Evolutionary conservation across 192 early-diverging fungal species (phyloP), one percentile per base, ranked within the genome.

Genomic region (Mycoemilia scoparia): DNA sequence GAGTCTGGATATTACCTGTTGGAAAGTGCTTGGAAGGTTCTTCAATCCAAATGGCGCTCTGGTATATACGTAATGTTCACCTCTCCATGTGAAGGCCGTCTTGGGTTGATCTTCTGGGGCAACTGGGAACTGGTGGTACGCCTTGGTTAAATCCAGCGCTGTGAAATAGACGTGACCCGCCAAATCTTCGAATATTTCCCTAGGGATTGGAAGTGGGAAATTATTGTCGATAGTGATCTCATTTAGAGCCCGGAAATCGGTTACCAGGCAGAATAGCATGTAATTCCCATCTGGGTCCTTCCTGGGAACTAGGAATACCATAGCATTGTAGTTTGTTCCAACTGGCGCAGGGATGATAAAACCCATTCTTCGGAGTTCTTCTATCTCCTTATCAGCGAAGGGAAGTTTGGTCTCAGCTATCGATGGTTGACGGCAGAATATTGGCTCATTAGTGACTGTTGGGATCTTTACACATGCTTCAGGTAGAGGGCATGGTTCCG

Each of bases 241-340:
- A 12, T 36, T 36, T 1, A 36, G 34, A 21, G 22, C 22, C 7
- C 16, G 34, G 10, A 24, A 36, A 12, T 36, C 34, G 12, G 25
- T 24, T 20, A 36, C 34, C 14, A 24, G 34, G 14, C 34, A 13
- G 19, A 24, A 13, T 10, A 24, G 4, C 5, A 21, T 19, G 13
- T 7, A 24, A 2, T 9, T 13, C 11, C 34, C 20, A 13, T 20
- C 17, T 24, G 34, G 22, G 20, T 36, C 34, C 20, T 36, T 36
- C 19, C 25, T 36, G 34, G 34, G 34, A 5, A 36, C 9, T 4
- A 36, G 14, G 20, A 36, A 36, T 15, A 36, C 13, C 34, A 36
- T 36, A 4, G 34, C 22, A 10, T 19, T 9, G 10, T 24, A 36
- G 1, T 11, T 21, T 21, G 22, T 24, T 21, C 34, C 34, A 20